These are phyloP conservation scores for Talaromyces borbonicus DNA, from an alignment of 495 filamentous ascomycete species.

Conservation along the genomic window DNA sequence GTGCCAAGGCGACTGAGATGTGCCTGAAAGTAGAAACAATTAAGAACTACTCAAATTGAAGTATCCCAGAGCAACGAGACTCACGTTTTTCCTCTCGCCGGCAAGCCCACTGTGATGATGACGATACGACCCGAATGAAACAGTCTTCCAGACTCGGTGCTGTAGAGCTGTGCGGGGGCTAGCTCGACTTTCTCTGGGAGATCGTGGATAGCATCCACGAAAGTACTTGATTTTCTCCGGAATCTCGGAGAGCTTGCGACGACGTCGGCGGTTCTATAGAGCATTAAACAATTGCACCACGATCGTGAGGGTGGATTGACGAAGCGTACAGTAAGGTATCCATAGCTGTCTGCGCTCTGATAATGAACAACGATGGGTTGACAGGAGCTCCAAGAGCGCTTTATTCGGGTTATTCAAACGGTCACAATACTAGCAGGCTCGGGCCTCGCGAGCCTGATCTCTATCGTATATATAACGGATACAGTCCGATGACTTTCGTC, in stretches of 20 bases:
- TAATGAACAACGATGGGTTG: neutral
- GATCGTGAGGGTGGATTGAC: constrained; percentile 5
- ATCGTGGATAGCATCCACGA: constrained; percentile 97
- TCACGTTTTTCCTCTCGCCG: constrained; percentile 93
- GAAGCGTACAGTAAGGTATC: constrained; percentile 76
- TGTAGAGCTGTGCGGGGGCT: constrained; percentile 95
- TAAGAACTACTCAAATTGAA: constrained; percentile 6
- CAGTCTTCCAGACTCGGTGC: constrained; percentile 90
- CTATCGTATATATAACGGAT: no score
- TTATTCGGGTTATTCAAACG: neutral
- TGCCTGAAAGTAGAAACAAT: constrained; percentile 52
- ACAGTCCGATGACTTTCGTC: no score
- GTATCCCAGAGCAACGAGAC: constrained; percentile 20
- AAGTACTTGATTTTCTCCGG: constrained; percentile 84
- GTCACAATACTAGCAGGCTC: neutral
- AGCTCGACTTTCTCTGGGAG: constrained; percentile 72
- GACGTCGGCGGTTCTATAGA: constrained; percentile 66
- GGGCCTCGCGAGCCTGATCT: no score
- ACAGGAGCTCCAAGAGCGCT: neutral
- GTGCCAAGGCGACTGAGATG: constrained; percentile 86
- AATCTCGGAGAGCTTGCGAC: constrained; percentile 75
- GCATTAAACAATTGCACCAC: neutral
- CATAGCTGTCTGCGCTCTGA: constrained; percentile 36
- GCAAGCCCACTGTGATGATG: constrained; percentile 92
- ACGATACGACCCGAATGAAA: constrained; percentile 97